Evolutionary conservation across 2,329 filamentous ascomycete species (phyloP).

Genomic region (Fusarium tupiense): DNA sequence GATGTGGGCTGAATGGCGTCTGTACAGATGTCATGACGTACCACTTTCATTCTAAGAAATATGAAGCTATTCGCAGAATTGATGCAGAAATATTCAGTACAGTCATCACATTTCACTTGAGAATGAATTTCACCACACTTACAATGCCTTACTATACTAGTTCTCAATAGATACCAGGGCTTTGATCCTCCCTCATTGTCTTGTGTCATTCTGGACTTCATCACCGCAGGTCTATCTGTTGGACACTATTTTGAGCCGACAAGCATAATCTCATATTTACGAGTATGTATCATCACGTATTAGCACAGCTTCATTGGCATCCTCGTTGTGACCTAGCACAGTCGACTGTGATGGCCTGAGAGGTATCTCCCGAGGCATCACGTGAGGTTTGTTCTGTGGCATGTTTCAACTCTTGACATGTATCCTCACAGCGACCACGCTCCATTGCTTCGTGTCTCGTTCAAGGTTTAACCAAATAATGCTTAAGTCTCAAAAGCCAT

Average conservation of each 20-base stretch:
- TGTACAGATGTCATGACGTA: not conserved
- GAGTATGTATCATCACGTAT: not conserved
- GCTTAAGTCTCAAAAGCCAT: too few relatives aligned
- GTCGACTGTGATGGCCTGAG: not conserved
- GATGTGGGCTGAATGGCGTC: not conserved
- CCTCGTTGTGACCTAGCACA: not conserved
- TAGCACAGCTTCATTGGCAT: not conserved
- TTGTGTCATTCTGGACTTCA: not conserved
- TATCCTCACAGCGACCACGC: not conserved
- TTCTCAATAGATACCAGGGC: not conserved
- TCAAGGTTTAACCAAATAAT: not conserved
- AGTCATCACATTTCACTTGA: too few relatives aligned
- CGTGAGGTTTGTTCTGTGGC: not conserved
- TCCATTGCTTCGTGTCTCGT: not conserved
- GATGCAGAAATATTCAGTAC: not conserved
- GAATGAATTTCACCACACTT: not conserved
- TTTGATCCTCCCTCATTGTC: not conserved
- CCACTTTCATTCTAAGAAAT: not conserved
- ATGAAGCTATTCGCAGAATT: not conserved
- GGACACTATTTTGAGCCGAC: not conserved
- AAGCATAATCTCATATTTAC: not conserved
- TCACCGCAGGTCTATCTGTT: not conserved
- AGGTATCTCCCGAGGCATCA: not conserved
- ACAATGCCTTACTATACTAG: not conserved
- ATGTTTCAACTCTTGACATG: not conserved